Conservation (phyloP, 106 monocot genomes). For the Alisma plantagoaquatica region DNA sequence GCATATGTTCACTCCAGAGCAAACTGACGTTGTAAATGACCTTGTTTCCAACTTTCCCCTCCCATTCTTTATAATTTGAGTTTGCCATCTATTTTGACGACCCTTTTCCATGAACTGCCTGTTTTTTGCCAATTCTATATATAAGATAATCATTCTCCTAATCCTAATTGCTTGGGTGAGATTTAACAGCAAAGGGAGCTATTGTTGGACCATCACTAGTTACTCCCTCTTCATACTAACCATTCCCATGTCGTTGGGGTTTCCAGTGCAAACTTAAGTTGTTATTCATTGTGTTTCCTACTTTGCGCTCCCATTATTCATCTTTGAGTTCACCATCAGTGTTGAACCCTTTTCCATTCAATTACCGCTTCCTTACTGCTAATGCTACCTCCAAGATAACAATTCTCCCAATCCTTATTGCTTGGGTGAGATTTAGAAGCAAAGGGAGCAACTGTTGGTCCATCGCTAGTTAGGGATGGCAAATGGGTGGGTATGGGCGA, state of each 20-base stretch:
- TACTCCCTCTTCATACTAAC: too few relatives aligned
- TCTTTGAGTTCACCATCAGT: conserved; percentile 59
- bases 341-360: conserved; percentile 50
- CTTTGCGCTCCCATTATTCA: too few relatives aligned
- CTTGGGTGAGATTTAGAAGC: conserved; percentile 24
- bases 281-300: too few relatives aligned
- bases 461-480: too few relatives aligned
- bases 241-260: too few relatives aligned
- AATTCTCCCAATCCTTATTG: conserved; percentile 15
- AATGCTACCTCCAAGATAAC: conserved; percentile 52
- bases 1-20: conserved; percentile 62
- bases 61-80: conserved; percentile 78
- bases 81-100: conserved; percentile 44
- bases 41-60: conserved; percentile 66
- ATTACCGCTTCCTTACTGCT: conserved; percentile 50
- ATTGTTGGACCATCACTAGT: conserved; percentile 47
- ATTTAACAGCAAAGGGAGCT: conserved; percentile 22
- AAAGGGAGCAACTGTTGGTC: conserved; percentile 37
- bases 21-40: conserved; percentile 51
- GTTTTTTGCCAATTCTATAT: conserved; percentile 49
- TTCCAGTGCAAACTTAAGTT: too few relatives aligned
- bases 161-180: conserved; percentile 26
- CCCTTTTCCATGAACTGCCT: conserved; percentile 51
- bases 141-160: conserved; percentile 31
- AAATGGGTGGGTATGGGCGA: too few relatives aligned